Base-by-base conservation (phyloP, 1,139 yeast species). In the Schizosaccharomyces versatilis region DNA sequence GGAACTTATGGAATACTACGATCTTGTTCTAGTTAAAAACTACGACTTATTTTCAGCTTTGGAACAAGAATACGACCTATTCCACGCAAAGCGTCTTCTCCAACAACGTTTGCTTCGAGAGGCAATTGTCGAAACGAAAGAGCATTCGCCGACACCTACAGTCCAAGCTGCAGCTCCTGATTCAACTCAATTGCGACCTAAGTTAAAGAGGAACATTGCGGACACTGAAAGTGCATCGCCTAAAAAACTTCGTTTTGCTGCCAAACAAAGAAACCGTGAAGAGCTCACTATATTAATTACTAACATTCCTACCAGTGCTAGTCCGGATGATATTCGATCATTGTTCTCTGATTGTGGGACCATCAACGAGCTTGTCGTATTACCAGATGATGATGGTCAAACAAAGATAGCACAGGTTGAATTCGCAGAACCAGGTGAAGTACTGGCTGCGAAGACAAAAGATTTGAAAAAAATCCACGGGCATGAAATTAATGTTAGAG, bases 391-490 rank as follows among this genome's bases (percentile, higher is more conserved):
- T 32, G 15, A 41, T 2, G 15, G 51, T 6, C 41, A 47, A 9
- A 15, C 39, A 3, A 40, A 39, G 12, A 24, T 55, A 9, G 59
- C 55, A 3, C 41, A 54, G 36, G 48, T 57, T 17, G 59, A 57
- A 17, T 57, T 57, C 24, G 54, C 41, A 12, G 47, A 48, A 17
- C 19, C 38, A 8, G 41, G 41, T n/a, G 78, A 72, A 47, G 73
- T 79, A 1, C 66, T 78, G 10, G 67, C 80, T 1, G 84, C 88
- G 0, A 64, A 81, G 53, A 79, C 88, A 0, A 78, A 74, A 59
- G 74, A 77, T 47, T 69, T 68, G 57, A 81, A 80, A 61, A 61
- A 56, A 32, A 57, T 82, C 0, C 70, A 70, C 0, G 74, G 70
- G 0, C 59, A 62, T 2, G 71, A 69, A 48, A 67, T 84, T 0